A percentile compares a stretch with the other conserved stretches of the same genome.
Evolutionary conservation across 768 basidiomycete genomes (phyloP).

Genomic region (Mycena crocata): DNA sequence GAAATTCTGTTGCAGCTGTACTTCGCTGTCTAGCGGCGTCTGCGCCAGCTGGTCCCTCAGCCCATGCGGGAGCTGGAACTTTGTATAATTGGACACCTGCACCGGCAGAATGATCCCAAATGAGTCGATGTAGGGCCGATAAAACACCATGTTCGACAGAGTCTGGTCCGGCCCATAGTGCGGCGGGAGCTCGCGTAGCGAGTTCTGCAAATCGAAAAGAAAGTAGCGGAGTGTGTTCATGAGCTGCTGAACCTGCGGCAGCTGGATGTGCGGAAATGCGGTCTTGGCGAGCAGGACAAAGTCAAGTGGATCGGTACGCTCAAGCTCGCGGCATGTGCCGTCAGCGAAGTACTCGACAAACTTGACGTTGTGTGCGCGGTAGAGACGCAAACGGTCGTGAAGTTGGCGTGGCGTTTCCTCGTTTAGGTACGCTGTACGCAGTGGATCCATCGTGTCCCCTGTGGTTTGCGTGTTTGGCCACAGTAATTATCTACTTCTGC

Average conservation of each 20-base stretch:
- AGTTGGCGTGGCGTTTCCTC: slow-evolving; percentile 13
- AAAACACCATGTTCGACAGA: slow-evolving; percentile 27
- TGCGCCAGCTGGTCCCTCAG: slow-evolving; percentile 13
- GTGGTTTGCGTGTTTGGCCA: neutral
- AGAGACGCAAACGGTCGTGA: slow-evolving; percentile 4
- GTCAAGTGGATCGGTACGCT: slow-evolving; percentile 5
- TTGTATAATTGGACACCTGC: slow-evolving; percentile 1
- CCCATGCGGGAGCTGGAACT: neutral
- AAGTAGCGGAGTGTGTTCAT: slow-evolving; percentile 28
- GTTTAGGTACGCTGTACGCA: slow-evolving; percentile 19
- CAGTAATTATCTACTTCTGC: neutral
- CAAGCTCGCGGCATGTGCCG: slow-evolving; percentile 20
- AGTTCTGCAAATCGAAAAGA: slow-evolving; percentile 30
- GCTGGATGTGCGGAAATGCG: slow-evolving; percentile 6
- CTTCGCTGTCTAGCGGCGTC: slow-evolving; percentile 21
- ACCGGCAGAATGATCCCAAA: slow-evolving; percentile 18
- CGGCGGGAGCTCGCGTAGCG: slow-evolving; percentile 13
- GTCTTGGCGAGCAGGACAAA: slow-evolving; percentile 20
- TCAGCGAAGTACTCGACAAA: slow-evolving; percentile 28
- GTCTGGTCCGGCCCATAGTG: slow-evolving; percentile 23
- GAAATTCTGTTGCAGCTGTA: slow-evolving; percentile 22
- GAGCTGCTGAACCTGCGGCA: slow-evolving; percentile 12
- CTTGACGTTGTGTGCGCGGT: slow-evolving; percentile 23
- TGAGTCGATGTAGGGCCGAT: slow-evolving; percentile 10
- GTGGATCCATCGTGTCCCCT: slow-evolving; percentile 16